phyloP scores from a whole-genome alignment of 2,329 filamentous ascomycete genomes.

The Leptographium procerum region DNA sequence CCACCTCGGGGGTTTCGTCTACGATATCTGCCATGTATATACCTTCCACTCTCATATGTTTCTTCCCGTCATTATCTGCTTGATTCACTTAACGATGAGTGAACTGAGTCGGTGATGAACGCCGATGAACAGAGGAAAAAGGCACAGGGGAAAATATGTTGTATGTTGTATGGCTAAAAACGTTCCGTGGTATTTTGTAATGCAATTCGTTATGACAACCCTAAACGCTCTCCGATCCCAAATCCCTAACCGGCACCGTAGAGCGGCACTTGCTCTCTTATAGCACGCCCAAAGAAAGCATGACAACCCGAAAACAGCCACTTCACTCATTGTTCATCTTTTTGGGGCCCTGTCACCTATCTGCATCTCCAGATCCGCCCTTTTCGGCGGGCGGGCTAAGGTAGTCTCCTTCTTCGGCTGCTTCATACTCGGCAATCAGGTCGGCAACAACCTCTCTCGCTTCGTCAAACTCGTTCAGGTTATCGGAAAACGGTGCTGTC shows the following conservation, averaged over 20 bases:
- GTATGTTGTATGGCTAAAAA: not conserved
- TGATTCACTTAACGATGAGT: too few species aligned
- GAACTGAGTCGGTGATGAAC: too few species aligned
- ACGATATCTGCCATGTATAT: not conserved
- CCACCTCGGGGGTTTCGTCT: not conserved
- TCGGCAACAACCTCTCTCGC: slow-evolving; percentile 84
- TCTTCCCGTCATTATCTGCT: too few species aligned
- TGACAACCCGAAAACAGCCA: not conserved
- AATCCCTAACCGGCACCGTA: not conserved
- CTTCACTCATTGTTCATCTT: not conserved
- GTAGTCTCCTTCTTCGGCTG: slow-evolving; percentile 84
- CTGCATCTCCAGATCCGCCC: slow-evolving; percentile 39
- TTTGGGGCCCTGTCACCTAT: slow-evolving; percentile 16
- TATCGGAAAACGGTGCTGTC: slow-evolving; percentile 84
- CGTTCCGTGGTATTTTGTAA: not conserved
- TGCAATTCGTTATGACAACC: not conserved
- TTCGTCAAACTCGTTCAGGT: slow-evolving; percentile 89
- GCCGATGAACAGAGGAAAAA: not conserved
- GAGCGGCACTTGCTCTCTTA: not conserved
- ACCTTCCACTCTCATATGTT: not conserved
- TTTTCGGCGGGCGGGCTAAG: slow-evolving; percentile 55
- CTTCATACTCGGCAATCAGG: slow-evolving; percentile 89
- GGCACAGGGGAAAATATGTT: not conserved
- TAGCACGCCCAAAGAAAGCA: not conserved
- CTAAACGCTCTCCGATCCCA: not conserved